Conservation (phyloP, 768 basidiomycete genomes). For the Tubosaeta sp. region DNA sequence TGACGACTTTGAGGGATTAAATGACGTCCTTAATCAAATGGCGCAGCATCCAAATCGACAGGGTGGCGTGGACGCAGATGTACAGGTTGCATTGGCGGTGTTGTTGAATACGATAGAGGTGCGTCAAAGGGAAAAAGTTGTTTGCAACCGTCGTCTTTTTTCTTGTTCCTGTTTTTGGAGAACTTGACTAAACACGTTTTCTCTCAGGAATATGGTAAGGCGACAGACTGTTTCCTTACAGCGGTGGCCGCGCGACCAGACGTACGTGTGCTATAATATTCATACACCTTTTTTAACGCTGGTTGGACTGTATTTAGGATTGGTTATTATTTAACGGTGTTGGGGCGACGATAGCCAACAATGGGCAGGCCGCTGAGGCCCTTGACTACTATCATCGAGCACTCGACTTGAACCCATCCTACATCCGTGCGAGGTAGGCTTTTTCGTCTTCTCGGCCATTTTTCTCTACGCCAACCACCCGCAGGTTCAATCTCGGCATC, state of each 20-base stretch:
- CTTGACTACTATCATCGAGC: conserved; percentile 83
- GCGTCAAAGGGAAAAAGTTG: conserved; percentile 9
- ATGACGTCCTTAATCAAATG: conserved; percentile 78
- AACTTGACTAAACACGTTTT: not conserved
- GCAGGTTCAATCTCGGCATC: conserved; percentile 92
- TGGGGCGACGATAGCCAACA: conserved; percentile 93
- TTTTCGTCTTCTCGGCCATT: not conserved
- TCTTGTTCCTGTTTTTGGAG: not conserved
- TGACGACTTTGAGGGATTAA: conserved; percentile 45
- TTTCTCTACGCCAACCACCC: not conserved
- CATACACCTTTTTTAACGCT: not conserved
- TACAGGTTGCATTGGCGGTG: conserved; percentile 92
- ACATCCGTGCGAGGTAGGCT: conserved; percentile 79
- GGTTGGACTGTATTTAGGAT: conserved; percentile 47
- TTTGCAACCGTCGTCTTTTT: not conserved
- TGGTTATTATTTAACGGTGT: conserved; percentile 91
- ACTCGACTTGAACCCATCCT: conserved; percentile 81
- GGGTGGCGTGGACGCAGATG: conserved; percentile 81
- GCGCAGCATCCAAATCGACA: conserved; percentile 49
- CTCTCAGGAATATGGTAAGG: conserved; percentile 79
- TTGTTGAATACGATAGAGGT: conserved; percentile 91
- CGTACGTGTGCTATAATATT: conserved; percentile 38
- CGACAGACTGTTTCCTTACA: conserved; percentile 89
- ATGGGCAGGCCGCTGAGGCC: conserved; percentile 74
- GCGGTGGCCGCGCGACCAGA: conserved; percentile 86